Percentiles rank a stretch among this genome's conserved stretches.
Evolutionary conservation across 441 rosid species (phyloP).

Genomic region (Rhodomyrtus psidioides): DNA sequence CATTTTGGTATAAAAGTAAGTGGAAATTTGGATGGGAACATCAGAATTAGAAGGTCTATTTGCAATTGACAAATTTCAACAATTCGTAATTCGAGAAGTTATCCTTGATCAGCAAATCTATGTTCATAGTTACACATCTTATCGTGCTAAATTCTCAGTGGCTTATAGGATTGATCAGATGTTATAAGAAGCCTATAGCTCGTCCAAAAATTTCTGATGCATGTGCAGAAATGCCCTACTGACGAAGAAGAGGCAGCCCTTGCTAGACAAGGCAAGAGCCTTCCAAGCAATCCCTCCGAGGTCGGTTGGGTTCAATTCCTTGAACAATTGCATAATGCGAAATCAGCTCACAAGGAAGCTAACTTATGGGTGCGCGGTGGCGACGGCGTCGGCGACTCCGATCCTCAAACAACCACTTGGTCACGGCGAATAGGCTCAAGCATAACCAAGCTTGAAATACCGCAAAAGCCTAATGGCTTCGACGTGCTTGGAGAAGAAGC

Average conservation of each 20-base stretch:
- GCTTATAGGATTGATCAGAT: not conserved
- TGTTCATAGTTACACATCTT: not conserved
- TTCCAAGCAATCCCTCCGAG: conserved; percentile 18
- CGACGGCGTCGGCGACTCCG: conserved; percentile 7
- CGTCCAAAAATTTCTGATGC: not conserved
- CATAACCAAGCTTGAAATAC: conserved; percentile 41
- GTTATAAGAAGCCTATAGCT: not conserved
- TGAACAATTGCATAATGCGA: conserved; percentile 11
- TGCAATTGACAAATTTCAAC: not conserved
- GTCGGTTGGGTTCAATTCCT: conserved; percentile 19
- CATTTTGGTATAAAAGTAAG: not conserved
- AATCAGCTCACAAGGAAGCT: conserved; percentile 6
- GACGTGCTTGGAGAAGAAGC: conserved; percentile 14
- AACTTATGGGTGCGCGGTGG: conserved; percentile 17
- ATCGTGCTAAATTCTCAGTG: not conserved
- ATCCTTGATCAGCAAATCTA: conserved; percentile 6
- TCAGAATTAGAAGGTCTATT: not conserved
- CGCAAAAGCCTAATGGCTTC: conserved; percentile 14
- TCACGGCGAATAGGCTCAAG: conserved; percentile 23
- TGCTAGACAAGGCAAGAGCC: conserved; percentile 17
- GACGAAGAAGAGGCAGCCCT: conserved; percentile 47
- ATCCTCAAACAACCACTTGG: conserved; percentile 17
- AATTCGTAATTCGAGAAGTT: not conserved
- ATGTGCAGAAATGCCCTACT: conserved; percentile 46
- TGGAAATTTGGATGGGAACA: not conserved